phyloP scores from a whole-genome alignment of 805 yeast genomes.

The Pichia cephalocereana region DNA sequence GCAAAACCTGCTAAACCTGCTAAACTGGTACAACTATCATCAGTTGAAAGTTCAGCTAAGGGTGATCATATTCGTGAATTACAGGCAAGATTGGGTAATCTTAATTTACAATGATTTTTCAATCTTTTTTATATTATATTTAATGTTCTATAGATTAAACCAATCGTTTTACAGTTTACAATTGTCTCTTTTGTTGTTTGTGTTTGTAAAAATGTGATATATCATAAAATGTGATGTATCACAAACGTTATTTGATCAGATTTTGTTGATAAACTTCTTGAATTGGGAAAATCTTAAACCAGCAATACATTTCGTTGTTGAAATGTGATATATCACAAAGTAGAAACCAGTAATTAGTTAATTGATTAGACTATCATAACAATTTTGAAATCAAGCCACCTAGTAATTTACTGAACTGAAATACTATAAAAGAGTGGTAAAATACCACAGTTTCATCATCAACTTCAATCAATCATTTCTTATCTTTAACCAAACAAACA shows the following conservation, averaged over 20 bases:
- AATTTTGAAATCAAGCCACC: not conserved
- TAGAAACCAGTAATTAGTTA: not conserved
- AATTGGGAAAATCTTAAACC: too few relatives aligned
- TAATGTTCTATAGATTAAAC: too few relatives aligned
- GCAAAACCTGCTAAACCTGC: slow-evolving; percentile 1
- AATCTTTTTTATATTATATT: too few relatives aligned
- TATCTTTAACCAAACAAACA: not conserved
- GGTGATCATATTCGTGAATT: slow-evolving; percentile 25
- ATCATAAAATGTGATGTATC: not conserved
- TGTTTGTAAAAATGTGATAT: not conserved
- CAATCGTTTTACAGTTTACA: too few relatives aligned
- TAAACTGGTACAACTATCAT: slow-evolving; percentile 4
- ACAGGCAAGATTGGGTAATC: slow-evolving; percentile 20
- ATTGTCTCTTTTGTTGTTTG: not conserved
- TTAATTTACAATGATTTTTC: slow-evolving; percentile 13
- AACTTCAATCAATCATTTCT: not conserved
- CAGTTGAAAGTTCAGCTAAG: slow-evolving; percentile 10
- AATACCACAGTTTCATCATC: too few relatives aligned
- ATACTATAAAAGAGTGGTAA: too few relatives aligned
- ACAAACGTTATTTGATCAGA: not conserved
- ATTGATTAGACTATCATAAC: not conserved
- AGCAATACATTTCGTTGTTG: too few relatives aligned
- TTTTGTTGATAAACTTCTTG: not conserved
- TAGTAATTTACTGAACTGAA: not conserved
- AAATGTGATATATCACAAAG: not conserved